Evolutionary conservation across 2,329 filamentous ascomycete genomes (phyloP).

Genomic region (Aphanoascus verrucosus): DNA sequence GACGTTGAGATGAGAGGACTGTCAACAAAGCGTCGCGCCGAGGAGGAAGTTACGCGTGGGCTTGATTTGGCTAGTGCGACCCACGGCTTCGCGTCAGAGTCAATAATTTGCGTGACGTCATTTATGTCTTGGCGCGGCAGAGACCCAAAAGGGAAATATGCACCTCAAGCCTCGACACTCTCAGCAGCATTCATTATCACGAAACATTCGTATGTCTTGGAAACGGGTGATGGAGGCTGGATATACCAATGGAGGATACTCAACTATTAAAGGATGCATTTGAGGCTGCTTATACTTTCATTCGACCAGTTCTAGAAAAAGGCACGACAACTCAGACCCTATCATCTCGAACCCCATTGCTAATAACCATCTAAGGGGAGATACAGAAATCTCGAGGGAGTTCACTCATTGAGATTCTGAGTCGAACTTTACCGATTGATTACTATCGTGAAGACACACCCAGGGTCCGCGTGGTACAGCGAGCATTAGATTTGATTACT

Average conservation of each 20-base stretch:
- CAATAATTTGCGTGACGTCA: neutral
- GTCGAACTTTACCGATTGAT: conserved; percentile 12
- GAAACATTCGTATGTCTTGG: neutral
- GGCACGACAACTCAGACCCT: conserved; percentile 25
- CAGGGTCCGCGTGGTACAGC: conserved; percentile 25
- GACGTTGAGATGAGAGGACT: neutral
- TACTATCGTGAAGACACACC: conserved; percentile 15
- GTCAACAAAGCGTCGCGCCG: neutral
- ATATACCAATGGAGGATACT: conserved; percentile 22
- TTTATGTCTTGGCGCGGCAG: neutral
- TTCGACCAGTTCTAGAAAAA: conserved; percentile 33
- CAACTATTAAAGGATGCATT: conserved; percentile 25
- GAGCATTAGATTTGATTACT: conserved; percentile 27
- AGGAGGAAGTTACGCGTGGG: neutral
- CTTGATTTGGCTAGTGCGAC: neutral
- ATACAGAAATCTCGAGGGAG: conserved; percentile 27
- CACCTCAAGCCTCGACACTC: neutral
- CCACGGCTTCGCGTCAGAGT: neutral
- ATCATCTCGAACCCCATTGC: conserved; percentile 14
- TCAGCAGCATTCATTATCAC: no score
- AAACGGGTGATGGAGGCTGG: neutral
- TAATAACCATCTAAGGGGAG: conserved; percentile 29
- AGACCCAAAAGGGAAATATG: neutral
- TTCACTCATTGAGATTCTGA: conserved; percentile 29
- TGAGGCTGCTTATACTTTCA: conserved; percentile 26